These are phyloP conservation scores for Pseudocercospora cruenta DNA, from an alignment of 2,329 filamentous ascomycete genomes.

Conservation along the genomic window DNA sequence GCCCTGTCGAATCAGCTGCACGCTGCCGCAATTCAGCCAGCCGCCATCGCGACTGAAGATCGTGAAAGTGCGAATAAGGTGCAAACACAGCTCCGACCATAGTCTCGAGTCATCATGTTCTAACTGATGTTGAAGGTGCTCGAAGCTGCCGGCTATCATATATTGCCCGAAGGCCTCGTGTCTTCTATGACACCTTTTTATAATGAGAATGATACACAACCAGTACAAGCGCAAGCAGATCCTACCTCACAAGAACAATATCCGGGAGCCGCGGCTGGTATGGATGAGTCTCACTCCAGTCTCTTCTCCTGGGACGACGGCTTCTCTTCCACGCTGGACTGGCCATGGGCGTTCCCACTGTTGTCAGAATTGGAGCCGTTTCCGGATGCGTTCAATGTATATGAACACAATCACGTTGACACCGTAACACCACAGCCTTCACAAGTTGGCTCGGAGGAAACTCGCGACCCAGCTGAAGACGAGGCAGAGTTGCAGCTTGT, in stretches of 20 bases:
- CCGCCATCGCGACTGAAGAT: not conserved
- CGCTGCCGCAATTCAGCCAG: not conserved
- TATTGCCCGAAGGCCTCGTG: not conserved
- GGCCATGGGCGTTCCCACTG: not conserved
- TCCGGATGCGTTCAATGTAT: not conserved
- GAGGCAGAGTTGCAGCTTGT: constrained; percentile 44
- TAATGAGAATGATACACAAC: not conserved
- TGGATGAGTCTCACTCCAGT: not conserved
- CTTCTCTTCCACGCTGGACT: not conserved
- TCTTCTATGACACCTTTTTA: not conserved
- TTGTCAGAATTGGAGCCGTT: not conserved
- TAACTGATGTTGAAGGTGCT: not conserved
- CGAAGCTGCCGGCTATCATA: not conserved
- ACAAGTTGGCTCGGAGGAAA: no score
- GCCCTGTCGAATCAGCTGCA: not conserved
- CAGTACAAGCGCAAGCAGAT: not conserved
- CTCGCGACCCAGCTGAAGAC: constrained; percentile 4
- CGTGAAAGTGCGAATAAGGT: not conserved
- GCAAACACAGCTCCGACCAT: not conserved
- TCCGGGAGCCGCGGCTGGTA: not conserved
- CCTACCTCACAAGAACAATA: not conserved
- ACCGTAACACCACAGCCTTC: not conserved
- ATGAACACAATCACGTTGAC: not conserved
- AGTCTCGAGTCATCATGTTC: not conserved
- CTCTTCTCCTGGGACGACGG: not conserved